Evolutionary conservation across 164 flowering plant species (phyloP), one percentile per base, ranked within the genome.

Genomic region (Sextonia rubra): DNA sequence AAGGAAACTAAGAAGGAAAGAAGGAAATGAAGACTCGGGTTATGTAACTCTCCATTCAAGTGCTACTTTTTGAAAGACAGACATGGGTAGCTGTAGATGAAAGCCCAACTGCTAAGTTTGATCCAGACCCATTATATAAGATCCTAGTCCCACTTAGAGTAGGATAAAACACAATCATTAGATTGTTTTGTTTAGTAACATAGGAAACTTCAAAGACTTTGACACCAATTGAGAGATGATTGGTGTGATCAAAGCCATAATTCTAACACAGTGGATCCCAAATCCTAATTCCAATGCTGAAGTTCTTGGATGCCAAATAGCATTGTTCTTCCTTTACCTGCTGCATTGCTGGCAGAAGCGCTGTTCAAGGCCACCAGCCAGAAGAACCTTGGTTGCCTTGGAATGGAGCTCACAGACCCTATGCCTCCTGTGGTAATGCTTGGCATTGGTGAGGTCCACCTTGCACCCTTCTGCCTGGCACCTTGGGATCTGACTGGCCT

Each of bases 381-480:
- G 72, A 44, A 79, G 37, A 48, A 76, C 81, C 66, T 70, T 79
- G 24, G 79, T 76, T 8, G 81, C 81, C 70, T 79, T 79, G 60
- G 81, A 79, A 27, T 79, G 81, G 66, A 79, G 66, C 37, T 79
- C 81, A 76, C 81, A 79, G 2, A 78, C 81, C 68, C 72, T 78
- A 69, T 78, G 81, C 70, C 81, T 72, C 44, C 78, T 72, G 55
- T 79, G 81, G 24, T 79, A 79, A 32, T 79, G 81, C 52, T 79
- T 79, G 12, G 81, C 79, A 70, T 76, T 73, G 8, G 74, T 69
- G 17, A 79, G 74, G 70, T 80, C 77, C 26, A 68, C 58, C 60
- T 68, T 71, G 71, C 82, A 80, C 64, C 82, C 79, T 65, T 80
- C 79, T 52, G 79, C 82, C 72, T 80, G 82, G 47, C 82, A 80